Evolutionary conservation across 306 rosid species (phyloP).

Genomic region (Leucaena leucocephala): DNA sequence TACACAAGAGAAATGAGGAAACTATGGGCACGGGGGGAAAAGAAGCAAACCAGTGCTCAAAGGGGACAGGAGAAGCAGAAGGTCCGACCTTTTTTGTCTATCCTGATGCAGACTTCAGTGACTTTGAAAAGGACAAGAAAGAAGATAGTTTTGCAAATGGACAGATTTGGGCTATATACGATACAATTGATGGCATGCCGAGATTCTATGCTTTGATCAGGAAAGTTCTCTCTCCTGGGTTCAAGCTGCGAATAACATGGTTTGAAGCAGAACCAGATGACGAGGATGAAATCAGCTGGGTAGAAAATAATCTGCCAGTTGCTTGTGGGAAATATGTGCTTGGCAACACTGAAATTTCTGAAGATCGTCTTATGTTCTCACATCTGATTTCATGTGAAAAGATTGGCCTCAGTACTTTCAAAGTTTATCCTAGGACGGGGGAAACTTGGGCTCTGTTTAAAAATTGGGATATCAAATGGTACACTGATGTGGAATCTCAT

Average conservation of each 20-base stretch:
- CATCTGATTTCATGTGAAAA: constrained; percentile 57
- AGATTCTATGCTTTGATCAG: constrained; percentile 77
- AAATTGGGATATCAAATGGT: constrained; percentile 80
- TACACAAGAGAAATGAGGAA: constrained; percentile 37
- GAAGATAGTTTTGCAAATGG: constrained; percentile 58
- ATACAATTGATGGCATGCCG: constrained; percentile 76
- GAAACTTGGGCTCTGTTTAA: constrained; percentile 91
- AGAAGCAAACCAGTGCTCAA: constrained; percentile 34
- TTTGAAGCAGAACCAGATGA: constrained; percentile 68
- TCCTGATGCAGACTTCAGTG: constrained; percentile 73
- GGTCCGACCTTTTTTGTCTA: constrained; percentile 30
- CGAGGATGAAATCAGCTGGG: constrained; percentile 49
- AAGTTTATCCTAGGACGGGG: constrained; percentile 75
- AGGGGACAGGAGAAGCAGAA: constrained; percentile 32
- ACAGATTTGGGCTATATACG: constrained; percentile 93
- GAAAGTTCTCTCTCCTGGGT: constrained; percentile 61
- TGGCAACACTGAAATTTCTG: constrained; percentile 41
- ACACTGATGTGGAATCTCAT: constrained; percentile 41
- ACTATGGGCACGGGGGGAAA: constrained; percentile 35
- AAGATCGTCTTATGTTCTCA: constrained; percentile 65
- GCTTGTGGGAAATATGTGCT: constrained; percentile 69
- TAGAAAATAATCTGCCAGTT: constrained; percentile 53
- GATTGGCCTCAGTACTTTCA: constrained; percentile 32
- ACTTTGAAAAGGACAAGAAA: constrained; percentile 68
- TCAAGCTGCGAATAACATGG: constrained; percentile 76